Conservation (phyloP, 2,329 filamentous ascomycete genomes). For the Trichoderma breve region DNA sequence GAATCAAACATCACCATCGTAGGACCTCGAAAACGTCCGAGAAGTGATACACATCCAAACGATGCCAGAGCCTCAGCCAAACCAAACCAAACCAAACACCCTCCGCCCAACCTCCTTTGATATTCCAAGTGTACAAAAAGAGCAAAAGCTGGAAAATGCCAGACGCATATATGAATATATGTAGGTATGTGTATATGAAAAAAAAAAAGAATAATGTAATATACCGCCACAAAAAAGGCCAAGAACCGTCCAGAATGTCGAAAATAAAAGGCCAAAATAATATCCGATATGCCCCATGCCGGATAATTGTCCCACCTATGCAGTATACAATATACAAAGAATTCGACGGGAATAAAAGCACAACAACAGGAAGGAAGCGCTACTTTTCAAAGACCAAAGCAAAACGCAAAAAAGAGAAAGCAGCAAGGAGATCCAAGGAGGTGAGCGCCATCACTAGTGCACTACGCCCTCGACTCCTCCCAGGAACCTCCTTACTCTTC, state of each 20-base stretch:
- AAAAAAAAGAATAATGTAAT: not conserved
- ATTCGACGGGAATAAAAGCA: not conserved
- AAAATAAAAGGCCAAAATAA: not conserved
- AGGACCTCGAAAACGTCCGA: not conserved
- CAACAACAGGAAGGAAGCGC: not conserved
- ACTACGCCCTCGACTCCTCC: constrained; percentile 69
- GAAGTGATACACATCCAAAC: not conserved
- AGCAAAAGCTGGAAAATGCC: not conserved
- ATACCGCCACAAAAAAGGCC: not conserved
- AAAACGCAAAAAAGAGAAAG: not conserved
- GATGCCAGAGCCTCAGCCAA: not conserved
- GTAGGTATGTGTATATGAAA: not conserved
- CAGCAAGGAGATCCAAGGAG: not conserved
- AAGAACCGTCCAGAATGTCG: not conserved
- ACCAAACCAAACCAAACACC: not conserved
- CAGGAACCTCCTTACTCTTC: constrained; percentile 74
- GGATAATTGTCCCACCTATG: not conserved
- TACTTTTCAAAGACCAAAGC: not conserved
- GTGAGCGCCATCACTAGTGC: constrained; percentile 33
- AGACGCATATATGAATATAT: not conserved
- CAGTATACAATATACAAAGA: not conserved
- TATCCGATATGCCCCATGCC: not conserved
- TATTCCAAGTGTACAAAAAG: not conserved
- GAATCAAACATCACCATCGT: not conserved
- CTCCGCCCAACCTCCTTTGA: not conserved